These are phyloP conservation scores for Xerocomus brunneocitrinus DNA, from an alignment of 768 basidiomycete genomes.

Conservation along the genomic window DNA sequence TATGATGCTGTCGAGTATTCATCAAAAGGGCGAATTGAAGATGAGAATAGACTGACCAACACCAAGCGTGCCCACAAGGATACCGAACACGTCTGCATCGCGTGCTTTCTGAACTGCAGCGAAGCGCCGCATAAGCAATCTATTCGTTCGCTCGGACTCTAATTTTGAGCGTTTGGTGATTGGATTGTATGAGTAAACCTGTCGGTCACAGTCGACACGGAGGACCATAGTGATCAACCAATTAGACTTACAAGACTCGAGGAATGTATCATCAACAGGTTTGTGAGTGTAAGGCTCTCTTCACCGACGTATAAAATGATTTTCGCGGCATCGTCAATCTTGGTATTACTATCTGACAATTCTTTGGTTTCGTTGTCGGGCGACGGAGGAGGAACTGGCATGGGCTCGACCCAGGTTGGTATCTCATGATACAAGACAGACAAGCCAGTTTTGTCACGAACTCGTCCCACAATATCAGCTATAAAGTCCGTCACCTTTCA, in stretches of 20 bases:
- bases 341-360: background rate
- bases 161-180: slow-evolving; percentile 39
- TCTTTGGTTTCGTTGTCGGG: background rate
- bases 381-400: background rate
- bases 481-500: background rate
- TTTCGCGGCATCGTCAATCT: background rate
- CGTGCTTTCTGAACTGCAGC: slow-evolving; percentile 81
- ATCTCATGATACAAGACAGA: slow-evolving; percentile 37
- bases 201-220: background rate
- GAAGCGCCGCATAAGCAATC: slow-evolving; percentile 85
- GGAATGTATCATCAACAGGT: slow-evolving; percentile 81
- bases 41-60: slow-evolving; percentile 50
- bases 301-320: slow-evolving; percentile 64
- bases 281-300: slow-evolving; percentile 77
- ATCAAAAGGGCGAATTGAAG: background rate
- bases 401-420: slow-evolving; percentile 24
- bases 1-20: slow-evolving; percentile 58
- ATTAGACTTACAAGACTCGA: slow-evolving; percentile 46
- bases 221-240: background rate
- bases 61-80: slow-evolving; percentile 91
- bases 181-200: slow-evolving; percentile 83
- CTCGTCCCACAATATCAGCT: slow-evolving; percentile 17
- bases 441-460: slow-evolving; percentile 24
- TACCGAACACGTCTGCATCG: slow-evolving; percentile 91
- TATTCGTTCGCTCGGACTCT: slow-evolving; percentile 70